A percentile compares a stretch with the other conserved stretches of the same genome.
These are phyloP conservation scores for Debaryomyces fabryi DNA, from an alignment of 1,139 yeast genomes.

Conservation along the genomic window DNA sequence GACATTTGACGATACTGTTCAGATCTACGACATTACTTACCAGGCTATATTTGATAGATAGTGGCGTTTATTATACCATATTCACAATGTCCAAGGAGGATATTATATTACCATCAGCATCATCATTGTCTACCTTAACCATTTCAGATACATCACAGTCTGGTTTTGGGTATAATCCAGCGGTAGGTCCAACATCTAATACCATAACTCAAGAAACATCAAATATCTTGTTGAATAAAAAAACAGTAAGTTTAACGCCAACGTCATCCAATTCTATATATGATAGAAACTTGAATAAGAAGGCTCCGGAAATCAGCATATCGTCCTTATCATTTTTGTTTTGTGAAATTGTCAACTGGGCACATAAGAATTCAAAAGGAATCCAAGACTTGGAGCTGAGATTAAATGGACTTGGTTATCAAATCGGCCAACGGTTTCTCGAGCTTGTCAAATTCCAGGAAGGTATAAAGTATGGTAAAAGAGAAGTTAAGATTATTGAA, in stretches of 20 bases:
- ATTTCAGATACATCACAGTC: constrained; percentile 35
- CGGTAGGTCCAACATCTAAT: constrained; percentile 46
- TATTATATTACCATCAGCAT: constrained; percentile 42
- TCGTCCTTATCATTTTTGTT: constrained; percentile 72
- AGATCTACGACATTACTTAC: not conserved
- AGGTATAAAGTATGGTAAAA: constrained; percentile 63
- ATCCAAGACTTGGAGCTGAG: constrained; percentile 76
- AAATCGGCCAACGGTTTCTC: constrained; percentile 51
- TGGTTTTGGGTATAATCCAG: constrained; percentile 51
- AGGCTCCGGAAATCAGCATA: constrained; percentile 66
- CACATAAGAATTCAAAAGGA: constrained; percentile 65
- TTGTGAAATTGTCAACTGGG: constrained; percentile 71
- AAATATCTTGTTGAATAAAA: constrained; percentile 36
- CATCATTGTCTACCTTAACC: constrained; percentile 38
- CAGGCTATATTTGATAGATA: not conserved
- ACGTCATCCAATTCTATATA: constrained; percentile 52
- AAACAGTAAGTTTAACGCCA: constrained; percentile 34
- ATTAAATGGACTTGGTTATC: constrained; percentile 77
- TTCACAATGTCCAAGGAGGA: constrained; percentile 35
- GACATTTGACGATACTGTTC: constrained; percentile 9
- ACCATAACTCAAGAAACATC: constrained; percentile 42
- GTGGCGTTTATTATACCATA: not conserved
- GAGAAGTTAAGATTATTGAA: constrained; percentile 77
- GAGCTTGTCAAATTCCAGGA: constrained; percentile 49
- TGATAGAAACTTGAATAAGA: constrained; percentile 65